Evolutionary conservation across 2,329 filamentous ascomycete genomes (phyloP).

Genomic region (Fusarium verticillioides): DNA sequence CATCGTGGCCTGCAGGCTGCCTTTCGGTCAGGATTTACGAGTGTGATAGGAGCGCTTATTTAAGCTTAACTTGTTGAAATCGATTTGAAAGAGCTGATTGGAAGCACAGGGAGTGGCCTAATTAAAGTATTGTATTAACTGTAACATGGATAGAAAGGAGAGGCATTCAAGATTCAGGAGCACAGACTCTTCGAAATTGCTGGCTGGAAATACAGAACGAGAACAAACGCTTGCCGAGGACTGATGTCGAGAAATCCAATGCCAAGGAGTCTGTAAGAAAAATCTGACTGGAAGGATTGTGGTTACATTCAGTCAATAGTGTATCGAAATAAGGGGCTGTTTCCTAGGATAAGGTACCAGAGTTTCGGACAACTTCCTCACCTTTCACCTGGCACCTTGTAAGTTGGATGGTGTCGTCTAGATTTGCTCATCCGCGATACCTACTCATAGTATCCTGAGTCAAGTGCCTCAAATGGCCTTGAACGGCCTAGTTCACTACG

Average conservation of each 20-base stretch:
- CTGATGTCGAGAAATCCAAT: background rate
- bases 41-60: background rate
- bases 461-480: background rate
- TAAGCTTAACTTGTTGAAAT: background rate
- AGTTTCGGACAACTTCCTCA: constrained; percentile 17
- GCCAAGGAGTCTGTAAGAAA: background rate
- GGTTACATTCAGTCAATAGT: constrained; percentile 7
- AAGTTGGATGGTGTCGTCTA: background rate
- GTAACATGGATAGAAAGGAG: background rate
- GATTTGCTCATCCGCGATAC: background rate
- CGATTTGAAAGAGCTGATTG: background rate
- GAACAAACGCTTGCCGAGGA: background rate
- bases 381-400: background rate
- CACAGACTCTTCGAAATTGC: background rate
- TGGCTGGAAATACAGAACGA: background rate
- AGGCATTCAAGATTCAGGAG: background rate
- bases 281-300: background rate
- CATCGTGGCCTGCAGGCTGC: background rate
- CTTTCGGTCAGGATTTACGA: background rate
- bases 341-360: background rate
- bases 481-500: background rate
- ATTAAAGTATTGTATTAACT: too few species aligned
- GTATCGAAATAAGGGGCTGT: background rate
- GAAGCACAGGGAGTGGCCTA: background rate
- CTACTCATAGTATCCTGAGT: background rate